Evolutionary conservation across 2,329 filamentous ascomycete species (phyloP), one percentile per base, ranked within the genome.

Genomic region (Coniochaeta pulveracea): DNA sequence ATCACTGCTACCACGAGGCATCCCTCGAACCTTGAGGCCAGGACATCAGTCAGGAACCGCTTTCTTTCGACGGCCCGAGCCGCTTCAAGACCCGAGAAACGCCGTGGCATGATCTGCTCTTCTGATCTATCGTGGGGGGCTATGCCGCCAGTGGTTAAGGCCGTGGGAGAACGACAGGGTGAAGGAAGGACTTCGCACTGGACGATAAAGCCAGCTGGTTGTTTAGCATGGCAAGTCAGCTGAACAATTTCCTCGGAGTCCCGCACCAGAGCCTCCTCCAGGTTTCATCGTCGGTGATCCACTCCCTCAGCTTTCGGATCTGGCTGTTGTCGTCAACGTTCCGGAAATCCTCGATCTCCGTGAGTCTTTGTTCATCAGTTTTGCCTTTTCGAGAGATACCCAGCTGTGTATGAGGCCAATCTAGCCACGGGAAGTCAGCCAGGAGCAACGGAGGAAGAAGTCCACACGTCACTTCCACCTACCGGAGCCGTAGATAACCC

Each of bases 351-450:
- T 46, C 43, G 8, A 46, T 26, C 6, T 46, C 43, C 7, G 36
- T 39, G 17, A 43, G 34, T 16, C 42, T 33, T 33, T 44, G 40
- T 15, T 45, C 39, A 19, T 42, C 42, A 5, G 39, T 39, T 35
- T 42, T 43, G 4, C 42, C 40, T 25, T 44, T 42, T 6, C 41
- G 33, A 5, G 40, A 34, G 2, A 42, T 38, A 4, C 42, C 43
- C 4, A 43, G 38, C 23, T 44, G 40, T 10, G 42, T 44, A 33
- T 46, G 43, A 5, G 43, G 43, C 43, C 43, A 46, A 22, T 46
- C 43, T 34, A 17, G 5, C 11, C 3, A n/a, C n/a, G n/a, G n/a
- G n/a, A n/a, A n/a, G n/a, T n/a, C n/a, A n/a, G n/a, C 9, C 16
- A 11, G 10, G 16, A 10, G 6, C 11, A 5, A 29, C 16, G 18